Evolutionary conservation across 2,329 filamentous ascomycete genomes (phyloP).

Genomic region (Didymella arachidicola): DNA sequence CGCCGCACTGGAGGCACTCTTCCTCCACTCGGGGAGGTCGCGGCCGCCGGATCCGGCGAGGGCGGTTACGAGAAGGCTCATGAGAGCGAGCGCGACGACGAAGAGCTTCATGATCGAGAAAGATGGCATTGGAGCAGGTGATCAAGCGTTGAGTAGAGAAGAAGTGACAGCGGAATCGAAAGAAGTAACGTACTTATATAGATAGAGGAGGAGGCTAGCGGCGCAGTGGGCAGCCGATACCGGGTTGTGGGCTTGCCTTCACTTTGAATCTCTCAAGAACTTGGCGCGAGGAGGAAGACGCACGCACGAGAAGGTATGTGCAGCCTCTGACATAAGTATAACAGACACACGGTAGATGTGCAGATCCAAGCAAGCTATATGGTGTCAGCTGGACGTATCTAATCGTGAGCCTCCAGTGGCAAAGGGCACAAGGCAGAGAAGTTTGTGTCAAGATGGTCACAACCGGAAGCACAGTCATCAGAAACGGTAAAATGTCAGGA

Average conservation of each 20-base stretch:
- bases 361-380: background rate
- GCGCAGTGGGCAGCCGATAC: background rate
- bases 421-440: background rate
- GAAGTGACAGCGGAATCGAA: background rate
- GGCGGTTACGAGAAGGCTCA: background rate
- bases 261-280: background rate
- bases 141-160: background rate
- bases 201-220: background rate
- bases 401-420: background rate
- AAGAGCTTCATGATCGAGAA: background rate
- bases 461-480: background rate
- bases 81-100: slow-evolving; percentile 1
- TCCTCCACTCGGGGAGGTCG: background rate
- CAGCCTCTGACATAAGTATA: background rate
- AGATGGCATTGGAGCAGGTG: no score
- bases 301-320: background rate
- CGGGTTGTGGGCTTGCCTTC: background rate
- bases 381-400: background rate
- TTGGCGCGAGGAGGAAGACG: background rate
- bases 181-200: background rate
- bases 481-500: background rate
- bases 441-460: background rate
- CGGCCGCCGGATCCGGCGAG: background rate
- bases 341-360: background rate
- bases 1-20: background rate